Percentiles rank a stretch among this genome's conserved stretches.
Evolutionary conservation across 1,139 yeast genomes (phyloP).

Genomic region (Hyphopichia fennica): DNA sequence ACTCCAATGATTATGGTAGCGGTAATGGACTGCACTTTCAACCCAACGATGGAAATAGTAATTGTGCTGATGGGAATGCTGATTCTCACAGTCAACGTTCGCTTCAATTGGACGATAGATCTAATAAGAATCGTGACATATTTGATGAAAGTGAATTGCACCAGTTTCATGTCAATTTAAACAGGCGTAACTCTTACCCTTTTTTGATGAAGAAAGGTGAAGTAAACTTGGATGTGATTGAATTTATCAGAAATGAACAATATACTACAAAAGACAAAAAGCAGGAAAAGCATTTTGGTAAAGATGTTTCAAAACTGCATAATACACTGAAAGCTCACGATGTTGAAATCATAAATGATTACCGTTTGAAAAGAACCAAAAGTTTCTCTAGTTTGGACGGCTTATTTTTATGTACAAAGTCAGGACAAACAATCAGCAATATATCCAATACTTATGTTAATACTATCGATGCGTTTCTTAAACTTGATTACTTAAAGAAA

Average conservation of each 20-base stretch:
- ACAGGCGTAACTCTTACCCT: slow-evolving; percentile 50
- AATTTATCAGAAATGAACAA: slow-evolving; percentile 14
- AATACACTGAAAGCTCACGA: not conserved
- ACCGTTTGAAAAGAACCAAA: slow-evolving; percentile 19
- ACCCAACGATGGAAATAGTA: not conserved
- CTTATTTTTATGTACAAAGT: slow-evolving; percentile 16
- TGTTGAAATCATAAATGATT: not conserved
- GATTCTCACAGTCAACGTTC: not conserved
- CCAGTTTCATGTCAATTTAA: slow-evolving; percentile 24
- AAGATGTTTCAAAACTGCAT: too few species aligned
- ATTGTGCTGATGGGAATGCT: not conserved
- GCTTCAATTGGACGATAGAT: not conserved
- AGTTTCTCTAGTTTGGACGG: slow-evolving; percentile 50
- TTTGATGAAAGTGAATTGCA: slow-evolving; percentile 11
- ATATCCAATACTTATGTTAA: slow-evolving; percentile 23
- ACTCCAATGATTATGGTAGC: not conserved
- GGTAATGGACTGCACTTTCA: not conserved
- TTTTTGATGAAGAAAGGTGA: slow-evolving; percentile 23
- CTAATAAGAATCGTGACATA: slow-evolving; percentile 11
- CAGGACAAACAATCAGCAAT: slow-evolving; percentile 19
- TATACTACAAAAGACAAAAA: slow-evolving; percentile 2
- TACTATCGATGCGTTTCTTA: slow-evolving; percentile 21
- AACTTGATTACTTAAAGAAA: slow-evolving; percentile 20
- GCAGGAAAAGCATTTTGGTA: slow-evolving; percentile 1
- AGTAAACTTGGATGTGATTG: slow-evolving; percentile 30